Conservation (phyloP, 768 basidiomycete genomes). For the Suillus occidentalis region DNA sequence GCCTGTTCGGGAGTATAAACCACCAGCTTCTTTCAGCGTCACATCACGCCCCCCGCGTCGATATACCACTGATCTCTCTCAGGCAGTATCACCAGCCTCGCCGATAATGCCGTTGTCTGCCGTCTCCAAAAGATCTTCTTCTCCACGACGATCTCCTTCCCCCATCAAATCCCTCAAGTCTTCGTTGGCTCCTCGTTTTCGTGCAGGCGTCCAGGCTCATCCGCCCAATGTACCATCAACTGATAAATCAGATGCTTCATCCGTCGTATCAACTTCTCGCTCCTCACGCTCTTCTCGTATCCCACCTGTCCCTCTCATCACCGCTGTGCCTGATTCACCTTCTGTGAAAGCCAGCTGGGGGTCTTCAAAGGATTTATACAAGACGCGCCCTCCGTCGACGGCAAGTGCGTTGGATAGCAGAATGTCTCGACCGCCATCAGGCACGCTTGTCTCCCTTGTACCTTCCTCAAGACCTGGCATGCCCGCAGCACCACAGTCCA, state of each 20-base stretch:
- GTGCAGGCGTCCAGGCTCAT: conserved; percentile 9
- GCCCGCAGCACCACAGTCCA: conserved; percentile 13
- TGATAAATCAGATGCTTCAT: conserved; percentile 30
- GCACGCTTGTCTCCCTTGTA: conserved; percentile 10
- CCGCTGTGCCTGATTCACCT: conserved; percentile 32
- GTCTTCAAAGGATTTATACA: conserved; percentile 9
- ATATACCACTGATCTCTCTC: conserved; percentile 25
- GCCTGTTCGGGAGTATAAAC: conserved; percentile 55
- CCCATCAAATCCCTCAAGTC: conserved; percentile 15
- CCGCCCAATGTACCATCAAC: conserved; percentile 5
- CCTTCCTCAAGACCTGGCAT: conserved; percentile 12
- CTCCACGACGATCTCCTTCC: conserved; percentile 8
- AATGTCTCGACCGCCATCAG: conserved; percentile 13
- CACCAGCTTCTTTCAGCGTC: conserved; percentile 60
- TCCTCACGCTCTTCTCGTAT: conserved; percentile 29
- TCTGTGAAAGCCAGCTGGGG: conserved; percentile 26
- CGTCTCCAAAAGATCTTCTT: conserved; percentile 3
- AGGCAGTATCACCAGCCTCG: conserved; percentile 9
- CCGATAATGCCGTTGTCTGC: neutral
- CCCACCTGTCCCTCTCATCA: conserved; percentile 31
- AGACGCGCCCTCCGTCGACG: conserved; percentile 15
- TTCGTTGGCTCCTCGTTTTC: conserved; percentile 16
- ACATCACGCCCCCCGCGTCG: conserved; percentile 54
- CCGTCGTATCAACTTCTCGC: conserved; percentile 22
- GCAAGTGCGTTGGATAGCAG: conserved; percentile 13